phyloP scores from a whole-genome alignment of 1,139 yeast genomes.

The Suhomyces yuchorum region DNA sequence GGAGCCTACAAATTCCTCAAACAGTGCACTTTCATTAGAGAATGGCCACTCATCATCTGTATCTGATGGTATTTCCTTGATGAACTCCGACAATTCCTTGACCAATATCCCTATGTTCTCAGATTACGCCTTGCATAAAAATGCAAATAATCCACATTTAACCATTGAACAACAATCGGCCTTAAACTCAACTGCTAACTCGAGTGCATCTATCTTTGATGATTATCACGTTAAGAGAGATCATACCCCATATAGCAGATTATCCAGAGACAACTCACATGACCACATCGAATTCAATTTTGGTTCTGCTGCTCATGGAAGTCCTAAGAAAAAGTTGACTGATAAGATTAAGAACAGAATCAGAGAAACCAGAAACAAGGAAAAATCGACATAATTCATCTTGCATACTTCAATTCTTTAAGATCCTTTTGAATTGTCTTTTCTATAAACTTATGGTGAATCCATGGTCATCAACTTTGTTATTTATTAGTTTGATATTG shows the following conservation, averaged over 20 bases:
- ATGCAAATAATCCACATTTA: constrained; percentile 31
- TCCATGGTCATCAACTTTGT: not conserved
- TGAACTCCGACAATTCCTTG: constrained; percentile 54
- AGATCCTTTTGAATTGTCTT: not conserved
- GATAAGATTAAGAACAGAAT: constrained; percentile 40
- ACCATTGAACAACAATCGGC: constrained; percentile 31
- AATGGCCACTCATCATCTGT: constrained; percentile 36
- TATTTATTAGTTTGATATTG: not conserved
- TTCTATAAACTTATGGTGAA: not conserved
- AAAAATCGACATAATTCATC: constrained; percentile 1
- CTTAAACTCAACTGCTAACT: constrained; percentile 19
- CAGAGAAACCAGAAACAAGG: constrained; percentile 35
- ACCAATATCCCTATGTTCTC: constrained; percentile 60
- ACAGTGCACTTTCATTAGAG: constrained; percentile 26
- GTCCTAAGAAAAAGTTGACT: constrained; percentile 25
- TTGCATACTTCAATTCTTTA: not conserved
- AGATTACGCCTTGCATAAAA: constrained; percentile 44
- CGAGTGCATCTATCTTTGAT: constrained; percentile 33
- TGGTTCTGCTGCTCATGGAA: constrained; percentile 10
- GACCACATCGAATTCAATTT: constrained; percentile 44
- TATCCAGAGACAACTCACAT: constrained; percentile 19
- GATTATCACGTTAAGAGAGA: constrained; percentile 25
- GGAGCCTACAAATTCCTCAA: constrained; percentile 16
- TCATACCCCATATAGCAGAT: constrained; percentile 7
- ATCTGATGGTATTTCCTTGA: constrained; percentile 56